Evolutionary conservation across 192 early-diverging fungal genomes (phyloP).

Genomic region (Backusella liffmaniae): DNA sequence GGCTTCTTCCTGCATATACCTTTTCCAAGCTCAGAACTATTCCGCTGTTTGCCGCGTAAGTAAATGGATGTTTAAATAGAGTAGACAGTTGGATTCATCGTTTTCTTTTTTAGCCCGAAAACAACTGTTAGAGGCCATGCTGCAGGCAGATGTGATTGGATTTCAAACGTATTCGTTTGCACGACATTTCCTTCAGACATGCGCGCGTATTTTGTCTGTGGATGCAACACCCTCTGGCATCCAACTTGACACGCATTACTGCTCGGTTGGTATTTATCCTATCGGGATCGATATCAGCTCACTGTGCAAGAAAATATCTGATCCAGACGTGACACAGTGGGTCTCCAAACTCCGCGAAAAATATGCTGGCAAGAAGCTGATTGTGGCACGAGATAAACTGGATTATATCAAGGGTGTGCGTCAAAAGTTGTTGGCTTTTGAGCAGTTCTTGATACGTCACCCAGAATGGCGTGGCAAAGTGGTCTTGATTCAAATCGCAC

Average conservation of each 20-base stretch:
- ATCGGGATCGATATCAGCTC: conserved; percentile 85
- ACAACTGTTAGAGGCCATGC: conserved; percentile 86
- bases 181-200: conserved; percentile 86
- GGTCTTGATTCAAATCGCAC: conserved; percentile 91
- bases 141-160: conserved; percentile 87
- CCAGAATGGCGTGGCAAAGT: conserved; percentile 93
- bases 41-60: conserved; percentile 83
- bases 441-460: conserved; percentile 80
- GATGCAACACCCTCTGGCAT: conserved; percentile 87
- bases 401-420: conserved; percentile 95
- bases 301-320: conserved; percentile 70
- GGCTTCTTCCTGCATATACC: conserved; percentile 98
- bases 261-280: conserved; percentile 90
- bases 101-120: conserved; percentile 52
- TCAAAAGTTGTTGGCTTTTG: conserved; percentile 93
- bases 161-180: conserved; percentile 95
- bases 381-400: conserved; percentile 94
- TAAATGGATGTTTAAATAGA: neutral
- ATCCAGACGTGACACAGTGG: conserved; percentile 74
- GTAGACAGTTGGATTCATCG: neutral
- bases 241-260: conserved; percentile 73
- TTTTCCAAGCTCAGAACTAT: conserved; percentile 94
- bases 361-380: conserved; percentile 90
- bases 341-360: conserved; percentile 76
- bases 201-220: conserved; percentile 83